A percentile compares a stretch with the other conserved stretches of the same genome.
Evolutionary conservation across 2,329 filamentous ascomycete species (phyloP).

Genomic region (Xylaria sp.): DNA sequence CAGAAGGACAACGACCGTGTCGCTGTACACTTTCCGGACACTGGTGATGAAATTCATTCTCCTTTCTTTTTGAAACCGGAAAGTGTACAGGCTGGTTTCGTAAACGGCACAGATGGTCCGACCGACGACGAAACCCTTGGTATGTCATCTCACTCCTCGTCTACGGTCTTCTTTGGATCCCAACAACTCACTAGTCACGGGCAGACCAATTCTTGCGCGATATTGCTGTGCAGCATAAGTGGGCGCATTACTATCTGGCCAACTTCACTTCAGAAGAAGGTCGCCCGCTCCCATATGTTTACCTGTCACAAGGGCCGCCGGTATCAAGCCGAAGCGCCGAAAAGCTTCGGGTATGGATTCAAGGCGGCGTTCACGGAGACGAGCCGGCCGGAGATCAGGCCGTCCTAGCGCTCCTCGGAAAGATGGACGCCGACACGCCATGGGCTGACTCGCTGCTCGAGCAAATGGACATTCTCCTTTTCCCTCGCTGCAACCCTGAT

Average conservation of each 20-base stretch:
- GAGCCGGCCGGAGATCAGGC: slow-evolving; percentile 28
- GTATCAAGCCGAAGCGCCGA: not conserved
- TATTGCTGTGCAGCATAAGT: slow-evolving; percentile 28
- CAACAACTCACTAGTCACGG: not conserved
- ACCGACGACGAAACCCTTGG: slow-evolving; percentile 30
- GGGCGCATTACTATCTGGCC: slow-evolving; percentile 27
- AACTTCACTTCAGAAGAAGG: slow-evolving; percentile 31
- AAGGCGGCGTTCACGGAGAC: slow-evolving; percentile 28
- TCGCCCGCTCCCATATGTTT: slow-evolving; percentile 25
- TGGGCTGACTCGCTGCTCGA: slow-evolving; percentile 25
- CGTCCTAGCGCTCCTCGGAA: slow-evolving; percentile 26
- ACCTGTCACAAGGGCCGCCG: slow-evolving; percentile 18
- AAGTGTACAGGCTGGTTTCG: slow-evolving; percentile 24
- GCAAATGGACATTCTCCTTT: slow-evolving; percentile 23
- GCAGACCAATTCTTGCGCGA: slow-evolving; percentile 27
- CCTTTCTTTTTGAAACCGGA: slow-evolving; percentile 29
- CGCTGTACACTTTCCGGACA: slow-evolving; percentile 29
- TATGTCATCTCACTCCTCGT: slow-evolving; percentile 14
- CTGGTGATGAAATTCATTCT: slow-evolving; percentile 27
- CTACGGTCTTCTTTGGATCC: not conserved
- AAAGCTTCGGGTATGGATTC: slow-evolving; percentile 29
- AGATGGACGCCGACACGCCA: slow-evolving; percentile 23
- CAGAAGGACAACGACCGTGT: slow-evolving; percentile 28
- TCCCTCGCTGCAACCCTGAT: slow-evolving; percentile 28
- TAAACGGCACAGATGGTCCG: slow-evolving; percentile 29